phyloP scores from a whole-genome alignment of 1,284 basidiomycete genomes.

The Boletus sp. region DNA sequence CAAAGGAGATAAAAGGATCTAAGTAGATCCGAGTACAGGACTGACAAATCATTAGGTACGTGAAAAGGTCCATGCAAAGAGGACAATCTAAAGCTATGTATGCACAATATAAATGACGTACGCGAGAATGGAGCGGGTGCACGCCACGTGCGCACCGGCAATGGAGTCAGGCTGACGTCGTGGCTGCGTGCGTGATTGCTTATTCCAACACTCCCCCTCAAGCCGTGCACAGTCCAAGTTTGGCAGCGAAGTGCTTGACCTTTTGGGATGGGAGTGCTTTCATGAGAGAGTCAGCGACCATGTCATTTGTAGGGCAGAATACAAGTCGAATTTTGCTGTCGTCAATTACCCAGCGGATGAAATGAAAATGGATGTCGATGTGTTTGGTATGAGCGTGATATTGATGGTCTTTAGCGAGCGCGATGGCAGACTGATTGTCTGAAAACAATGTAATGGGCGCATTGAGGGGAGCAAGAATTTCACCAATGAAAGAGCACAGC shows the following conservation, averaged over 20 bases:
- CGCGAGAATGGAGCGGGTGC: no score
- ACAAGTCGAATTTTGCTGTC: background rate
- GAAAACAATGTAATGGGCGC: background rate
- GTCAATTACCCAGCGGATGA: background rate
- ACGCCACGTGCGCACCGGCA: no score
- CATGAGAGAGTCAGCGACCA: background rate
- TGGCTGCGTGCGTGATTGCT: background rate
- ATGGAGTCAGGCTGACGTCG: no score
- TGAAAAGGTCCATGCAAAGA: no score
- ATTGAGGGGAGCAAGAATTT: background rate
- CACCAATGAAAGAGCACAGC: background rate
- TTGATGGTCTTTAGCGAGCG: background rate
- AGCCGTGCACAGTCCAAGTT: background rate
- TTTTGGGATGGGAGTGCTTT: background rate
- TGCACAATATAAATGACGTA: no score
- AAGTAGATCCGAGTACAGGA: no score
- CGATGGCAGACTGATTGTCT: background rate
- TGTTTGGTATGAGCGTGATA: background rate
- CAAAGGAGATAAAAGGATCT: no score
- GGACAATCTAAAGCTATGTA: no score
- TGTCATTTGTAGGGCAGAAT: background rate
- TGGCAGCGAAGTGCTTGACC: background rate
- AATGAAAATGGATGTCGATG: background rate
- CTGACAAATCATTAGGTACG: no score
- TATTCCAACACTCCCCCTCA: background rate